A percentile compares a stretch with the other conserved stretches of the same genome.
Conservation (phyloP, 768 basidiomycete genomes). For the Mycena crocata region DNA sequence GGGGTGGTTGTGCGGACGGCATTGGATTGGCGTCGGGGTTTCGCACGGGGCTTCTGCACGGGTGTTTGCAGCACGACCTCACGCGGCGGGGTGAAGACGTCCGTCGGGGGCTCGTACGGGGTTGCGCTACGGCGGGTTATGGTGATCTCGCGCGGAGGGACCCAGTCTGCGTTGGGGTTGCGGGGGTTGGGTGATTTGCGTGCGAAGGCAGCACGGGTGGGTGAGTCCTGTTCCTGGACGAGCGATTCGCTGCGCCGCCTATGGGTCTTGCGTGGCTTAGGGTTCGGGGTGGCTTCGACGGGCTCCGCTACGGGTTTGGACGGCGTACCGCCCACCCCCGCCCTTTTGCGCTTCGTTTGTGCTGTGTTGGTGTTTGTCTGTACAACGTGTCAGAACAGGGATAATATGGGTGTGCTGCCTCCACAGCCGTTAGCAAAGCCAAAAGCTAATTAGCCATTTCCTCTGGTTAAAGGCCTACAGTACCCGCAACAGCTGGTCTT, state of each 20-base stretch:
- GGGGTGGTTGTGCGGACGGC: constrained; percentile 22
- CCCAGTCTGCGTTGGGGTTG: constrained; percentile 64
- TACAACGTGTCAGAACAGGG: constrained; percentile 31
- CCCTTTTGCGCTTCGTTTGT: constrained; percentile 55
- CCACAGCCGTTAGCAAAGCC: too few species aligned
- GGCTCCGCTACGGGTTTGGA: constrained; percentile 39
- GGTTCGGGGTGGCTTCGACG: constrained; percentile 65
- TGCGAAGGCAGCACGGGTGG: constrained; percentile 17
- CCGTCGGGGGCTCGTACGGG: constrained; percentile 75
- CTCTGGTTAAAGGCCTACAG: too few species aligned
- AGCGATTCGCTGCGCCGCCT: constrained; percentile 2
- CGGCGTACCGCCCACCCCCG: constrained; percentile 31
- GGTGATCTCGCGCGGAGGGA: constrained; percentile 46
- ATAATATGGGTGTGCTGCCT: constrained; percentile 38
- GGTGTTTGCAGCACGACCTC: constrained; percentile 58
- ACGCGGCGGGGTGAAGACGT: constrained; percentile 79
- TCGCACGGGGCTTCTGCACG: background rate
- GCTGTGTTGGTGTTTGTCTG: constrained; percentile 34
- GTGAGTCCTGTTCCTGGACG: background rate
- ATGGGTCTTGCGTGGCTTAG: constrained; percentile 65
- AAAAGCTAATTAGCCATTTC: too few species aligned
- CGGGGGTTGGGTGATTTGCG: background rate
- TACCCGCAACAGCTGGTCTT: too few species aligned
- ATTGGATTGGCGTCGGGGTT: background rate
- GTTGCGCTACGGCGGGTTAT: constrained; percentile 62